phyloP scores from a whole-genome alignment of 805 yeast species.

The Danielozyma ontarioensis region DNA sequence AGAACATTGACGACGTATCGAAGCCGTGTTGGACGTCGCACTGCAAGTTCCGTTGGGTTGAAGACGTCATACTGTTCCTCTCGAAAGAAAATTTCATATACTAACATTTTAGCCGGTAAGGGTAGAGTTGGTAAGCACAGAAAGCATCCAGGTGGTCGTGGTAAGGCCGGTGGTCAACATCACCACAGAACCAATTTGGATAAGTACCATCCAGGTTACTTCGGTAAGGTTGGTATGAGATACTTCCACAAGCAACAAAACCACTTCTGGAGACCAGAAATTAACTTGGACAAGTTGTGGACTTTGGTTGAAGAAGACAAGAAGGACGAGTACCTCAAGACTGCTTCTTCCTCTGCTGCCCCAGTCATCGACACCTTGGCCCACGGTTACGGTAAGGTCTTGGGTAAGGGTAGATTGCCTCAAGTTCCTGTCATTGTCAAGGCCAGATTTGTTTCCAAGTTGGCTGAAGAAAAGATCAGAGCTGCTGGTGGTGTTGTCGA shows the following conservation, averaged over 20 bases:
- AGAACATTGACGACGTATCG: too few species aligned
- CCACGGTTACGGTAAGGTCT: slow-evolving; percentile 99
- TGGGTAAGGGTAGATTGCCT: slow-evolving; percentile 99
- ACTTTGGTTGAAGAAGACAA: slow-evolving; percentile 88
- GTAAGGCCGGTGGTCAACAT: slow-evolving; percentile 99
- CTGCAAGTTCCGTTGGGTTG: too few species aligned
- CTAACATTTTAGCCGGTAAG: slow-evolving; percentile 83
- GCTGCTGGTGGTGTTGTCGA: slow-evolving; percentile 99
- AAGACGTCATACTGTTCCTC: too few species aligned
- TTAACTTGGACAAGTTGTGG: slow-evolving; percentile 99
- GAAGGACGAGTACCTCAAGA: slow-evolving; percentile 88
- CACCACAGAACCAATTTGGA: slow-evolving; percentile 99
- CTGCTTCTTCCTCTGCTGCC: slow-evolving; percentile 84
- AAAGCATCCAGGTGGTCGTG: slow-evolving; percentile 99
- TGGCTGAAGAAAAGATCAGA: slow-evolving; percentile 99
- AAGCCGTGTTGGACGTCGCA: too few species aligned
- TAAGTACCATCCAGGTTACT: slow-evolving; percentile 99
- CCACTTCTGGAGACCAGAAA: slow-evolving; percentile 97
- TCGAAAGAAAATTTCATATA: too few species aligned
- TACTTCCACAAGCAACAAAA: slow-evolving; percentile 93
- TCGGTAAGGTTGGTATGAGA: slow-evolving; percentile 99
- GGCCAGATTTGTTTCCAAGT: slow-evolving; percentile 98
- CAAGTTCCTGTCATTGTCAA: slow-evolving; percentile 97
- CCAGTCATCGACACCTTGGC: slow-evolving; percentile 99
- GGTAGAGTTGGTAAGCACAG: slow-evolving; percentile 99